A percentile compares a stretch with the other conserved stretches of the same genome.
phyloP scores from a whole-genome alignment of 805 yeast species.

The Wickerhamomyces silvicola region DNA sequence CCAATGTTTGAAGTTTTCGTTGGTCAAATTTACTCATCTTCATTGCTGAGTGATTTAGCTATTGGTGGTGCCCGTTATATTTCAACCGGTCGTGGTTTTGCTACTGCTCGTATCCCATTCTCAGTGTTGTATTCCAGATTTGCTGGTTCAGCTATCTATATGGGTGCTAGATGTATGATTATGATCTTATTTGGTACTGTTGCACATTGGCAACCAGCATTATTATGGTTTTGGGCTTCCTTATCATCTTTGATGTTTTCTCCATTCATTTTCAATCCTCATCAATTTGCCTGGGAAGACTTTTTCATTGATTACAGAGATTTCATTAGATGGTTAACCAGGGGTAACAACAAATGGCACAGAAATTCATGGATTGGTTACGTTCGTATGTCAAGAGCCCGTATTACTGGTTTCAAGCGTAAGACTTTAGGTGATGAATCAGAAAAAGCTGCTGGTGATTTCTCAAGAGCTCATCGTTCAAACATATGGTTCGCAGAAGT shows the following conservation, averaged over 20 bases:
- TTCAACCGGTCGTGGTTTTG: constrained; percentile 83
- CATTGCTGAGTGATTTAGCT: constrained; percentile 63
- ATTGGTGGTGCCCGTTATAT: constrained; percentile 87
- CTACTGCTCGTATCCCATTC: constrained; percentile 74
- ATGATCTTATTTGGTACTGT: constrained; percentile 68
- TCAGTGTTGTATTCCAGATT: constrained; percentile 68
- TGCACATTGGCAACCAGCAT: constrained; percentile 86
- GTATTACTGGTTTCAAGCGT: constrained; percentile 78
- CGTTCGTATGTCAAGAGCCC: constrained; percentile 74
- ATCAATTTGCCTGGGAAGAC: constrained; percentile 94
- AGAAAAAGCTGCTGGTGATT: constrained; percentile 79
- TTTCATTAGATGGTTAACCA: constrained; percentile 83
- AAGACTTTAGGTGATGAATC: constrained; percentile 71
- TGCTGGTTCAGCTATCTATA: constrained; percentile 76
- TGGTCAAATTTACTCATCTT: constrained; percentile 70
- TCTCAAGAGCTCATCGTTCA: constrained; percentile 74
- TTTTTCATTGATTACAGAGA: constrained; percentile 95
- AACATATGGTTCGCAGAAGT: constrained; percentile 67
- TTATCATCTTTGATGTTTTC: constrained; percentile 81
- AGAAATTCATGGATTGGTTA: constrained; percentile 87
- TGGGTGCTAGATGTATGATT: constrained; percentile 75
- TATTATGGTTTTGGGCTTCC: constrained; percentile 97
- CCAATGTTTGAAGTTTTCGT: constrained; percentile 82
- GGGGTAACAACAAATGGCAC: constrained; percentile 87
- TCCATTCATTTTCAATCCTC: constrained; percentile 95